Percentiles rank a stretch among this genome's conserved stretches.
These are phyloP conservation scores for Globisporangium camurandrum DNA, from an alignment of 352 stramenopile species.

Conservation along the genomic window DNA sequence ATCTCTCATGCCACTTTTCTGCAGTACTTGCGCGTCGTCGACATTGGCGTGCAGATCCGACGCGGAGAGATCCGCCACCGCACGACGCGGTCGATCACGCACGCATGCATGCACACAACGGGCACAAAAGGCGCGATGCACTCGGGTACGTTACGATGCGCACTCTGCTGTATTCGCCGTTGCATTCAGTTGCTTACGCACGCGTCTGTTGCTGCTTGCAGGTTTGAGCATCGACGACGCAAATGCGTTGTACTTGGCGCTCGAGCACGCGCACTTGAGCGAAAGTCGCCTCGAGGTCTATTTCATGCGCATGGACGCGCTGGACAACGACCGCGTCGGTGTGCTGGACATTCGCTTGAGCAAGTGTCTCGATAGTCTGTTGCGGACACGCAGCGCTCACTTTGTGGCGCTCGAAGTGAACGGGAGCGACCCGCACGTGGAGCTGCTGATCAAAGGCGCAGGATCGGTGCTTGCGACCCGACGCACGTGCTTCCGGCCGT, in stretches of 20 bases:
- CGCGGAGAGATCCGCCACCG: conserved; percentile 64
- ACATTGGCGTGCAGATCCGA: conserved; percentile 62
- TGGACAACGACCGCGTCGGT: conserved; percentile 54
- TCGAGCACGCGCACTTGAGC: conserved; percentile 34
- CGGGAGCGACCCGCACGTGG: conserved; percentile 50
- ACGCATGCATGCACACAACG: conserved; percentile 54
- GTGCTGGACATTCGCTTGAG: conserved; percentile 43
- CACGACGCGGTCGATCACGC: conserved; percentile 18
- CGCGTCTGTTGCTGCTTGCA: conserved; percentile 6
- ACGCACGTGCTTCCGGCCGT: conserved; percentile 34
- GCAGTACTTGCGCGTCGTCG: conserved; percentile 60
- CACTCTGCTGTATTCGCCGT: not conserved
- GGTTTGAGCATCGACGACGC: conserved; percentile 72
- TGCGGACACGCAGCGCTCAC: conserved; percentile 24
- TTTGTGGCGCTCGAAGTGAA: conserved; percentile 45
- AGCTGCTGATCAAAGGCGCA: conserved; percentile 20
- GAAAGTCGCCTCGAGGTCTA: conserved; percentile 30
- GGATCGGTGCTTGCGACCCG: conserved; percentile 7
- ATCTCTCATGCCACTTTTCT: not conserved
- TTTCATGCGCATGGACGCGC: conserved; percentile 48
- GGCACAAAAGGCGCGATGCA: conserved; percentile 54
- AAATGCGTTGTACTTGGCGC: conserved; percentile 42
- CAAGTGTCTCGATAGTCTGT: conserved; percentile 31
- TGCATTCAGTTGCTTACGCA: not conserved
- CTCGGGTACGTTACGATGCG: conserved; percentile 23